phyloP scores from a whole-genome alignment of 2,329 filamentous ascomycete genomes.

The Monosporascus cannonballus region DNA sequence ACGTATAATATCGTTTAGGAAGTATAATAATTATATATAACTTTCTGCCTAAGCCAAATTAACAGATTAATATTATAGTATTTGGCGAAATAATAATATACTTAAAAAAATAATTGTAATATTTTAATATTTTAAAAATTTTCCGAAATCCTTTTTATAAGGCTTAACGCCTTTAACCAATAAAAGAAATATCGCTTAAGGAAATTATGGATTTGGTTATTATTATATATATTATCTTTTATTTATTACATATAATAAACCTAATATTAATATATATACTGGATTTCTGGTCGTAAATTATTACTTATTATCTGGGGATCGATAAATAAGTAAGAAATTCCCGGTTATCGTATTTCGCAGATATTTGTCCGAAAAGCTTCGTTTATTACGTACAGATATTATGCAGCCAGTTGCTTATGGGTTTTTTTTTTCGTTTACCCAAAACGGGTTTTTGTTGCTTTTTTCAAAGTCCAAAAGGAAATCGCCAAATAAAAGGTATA shows the following conservation, averaged over 20 bases:
- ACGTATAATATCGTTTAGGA: slow-evolving; percentile 19
- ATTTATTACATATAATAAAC: slow-evolving; percentile 17
- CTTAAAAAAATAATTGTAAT: slow-evolving; percentile 7
- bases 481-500: slow-evolving; percentile 33
- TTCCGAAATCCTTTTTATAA: slow-evolving; percentile 16
- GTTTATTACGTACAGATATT: slow-evolving; percentile 30
- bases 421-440: slow-evolving; percentile 27
- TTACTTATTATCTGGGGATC: background rate
- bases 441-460: slow-evolving; percentile 19
- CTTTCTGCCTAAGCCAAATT: slow-evolving; percentile 1
- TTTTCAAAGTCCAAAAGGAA: slow-evolving; percentile 27
- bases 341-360: slow-evolving; percentile 13
- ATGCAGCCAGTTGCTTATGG: slow-evolving; percentile 23
- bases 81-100: slow-evolving; percentile 1
- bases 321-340: background rate
- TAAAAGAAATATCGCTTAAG: slow-evolving; percentile 25
- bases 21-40: slow-evolving; percentile 5
- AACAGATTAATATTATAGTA: background rate
- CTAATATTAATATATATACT: slow-evolving; percentile 28
- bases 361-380: slow-evolving; percentile 28
- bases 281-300: slow-evolving; percentile 5
- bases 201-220: slow-evolving; percentile 20
- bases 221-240: slow-evolving; percentile 17
- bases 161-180: slow-evolving; percentile 28
- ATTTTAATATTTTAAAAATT: slow-evolving; percentile 8